A percentile compares a stretch with the other conserved stretches of the same genome.
Conservation (phyloP, 73 alveolate species). For the Uronychia binucleata region DNA sequence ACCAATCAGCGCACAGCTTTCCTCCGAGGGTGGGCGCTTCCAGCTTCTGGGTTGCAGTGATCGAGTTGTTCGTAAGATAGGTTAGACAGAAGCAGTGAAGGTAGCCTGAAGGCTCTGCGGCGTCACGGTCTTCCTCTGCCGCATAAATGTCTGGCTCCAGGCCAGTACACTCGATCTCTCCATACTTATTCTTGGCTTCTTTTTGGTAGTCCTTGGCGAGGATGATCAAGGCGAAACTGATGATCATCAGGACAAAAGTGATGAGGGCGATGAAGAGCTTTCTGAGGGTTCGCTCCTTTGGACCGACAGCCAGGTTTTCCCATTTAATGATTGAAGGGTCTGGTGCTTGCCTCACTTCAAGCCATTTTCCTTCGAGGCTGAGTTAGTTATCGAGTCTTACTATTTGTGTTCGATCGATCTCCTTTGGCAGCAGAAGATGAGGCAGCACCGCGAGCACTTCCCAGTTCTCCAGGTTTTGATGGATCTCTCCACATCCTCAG, state of each 20-base stretch:
- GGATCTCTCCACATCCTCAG: conserved; percentile 26
- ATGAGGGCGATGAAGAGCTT: conserved; percentile 17
- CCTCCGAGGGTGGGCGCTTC: too few species aligned
- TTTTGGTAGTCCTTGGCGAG: conserved; percentile 23
- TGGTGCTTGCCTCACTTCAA: conserved; percentile 21
- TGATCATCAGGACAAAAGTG: conserved; percentile 14
- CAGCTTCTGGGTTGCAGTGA: too few species aligned
- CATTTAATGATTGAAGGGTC: conserved; percentile 54
- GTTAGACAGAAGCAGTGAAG: conserved; percentile 51
- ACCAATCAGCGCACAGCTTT: conserved; percentile 50
- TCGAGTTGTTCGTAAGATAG: not conserved
- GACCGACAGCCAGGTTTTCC: conserved; percentile 48
- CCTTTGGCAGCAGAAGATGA: conserved; percentile 9
- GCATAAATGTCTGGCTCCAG: not conserved
- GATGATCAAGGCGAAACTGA: conserved; percentile 23
- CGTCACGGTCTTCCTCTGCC: conserved; percentile 21
- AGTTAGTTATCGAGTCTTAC: not conserved
- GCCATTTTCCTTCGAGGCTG: conserved; percentile 27
- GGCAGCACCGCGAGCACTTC: conserved; percentile 27
- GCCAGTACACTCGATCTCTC: conserved; percentile 5
- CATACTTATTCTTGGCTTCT: not conserved
- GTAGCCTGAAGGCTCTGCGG: conserved; percentile 23
- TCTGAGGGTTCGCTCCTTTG: conserved; percentile 24
- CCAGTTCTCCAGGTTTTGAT: not conserved
- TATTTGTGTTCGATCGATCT: conserved; percentile 16